Percentiles rank a stretch among this genome's conserved stretches.
phyloP scores from a whole-genome alignment of 345 rosid species.

The Lumnitzera littorea region DNA sequence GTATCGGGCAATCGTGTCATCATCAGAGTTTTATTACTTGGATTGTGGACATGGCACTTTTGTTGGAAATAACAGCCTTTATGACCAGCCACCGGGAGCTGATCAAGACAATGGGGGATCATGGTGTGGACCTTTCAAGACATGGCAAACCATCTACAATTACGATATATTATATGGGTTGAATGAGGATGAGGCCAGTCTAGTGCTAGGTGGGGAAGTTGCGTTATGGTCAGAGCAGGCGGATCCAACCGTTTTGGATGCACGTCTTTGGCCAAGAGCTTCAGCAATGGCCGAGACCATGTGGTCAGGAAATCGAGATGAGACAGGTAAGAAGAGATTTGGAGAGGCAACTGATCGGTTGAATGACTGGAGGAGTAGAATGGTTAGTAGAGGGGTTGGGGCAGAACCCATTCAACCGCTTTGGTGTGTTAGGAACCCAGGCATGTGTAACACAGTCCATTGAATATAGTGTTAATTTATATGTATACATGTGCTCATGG shows the following conservation, averaged over 20 bases:
- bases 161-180: slow-evolving; percentile 68
- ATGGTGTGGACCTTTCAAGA: slow-evolving; percentile 85
- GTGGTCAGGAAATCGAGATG: slow-evolving; percentile 80
- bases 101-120: slow-evolving; percentile 38
- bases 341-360: slow-evolving; percentile 67
- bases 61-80: slow-evolving; percentile 64
- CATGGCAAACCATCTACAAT: slow-evolving; percentile 85
- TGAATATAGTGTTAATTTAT: neutral
- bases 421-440: slow-evolving; percentile 72
- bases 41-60: slow-evolving; percentile 81
- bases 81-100: slow-evolving; percentile 28
- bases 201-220: slow-evolving; percentile 87
- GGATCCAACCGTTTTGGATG: slow-evolving; percentile 55
- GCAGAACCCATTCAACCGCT: slow-evolving; percentile 93
- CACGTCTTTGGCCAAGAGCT: slow-evolving; percentile 73
- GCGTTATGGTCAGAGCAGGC: slow-evolving; percentile 97
- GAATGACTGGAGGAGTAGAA: slow-evolving; percentile 75
- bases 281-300: slow-evolving; percentile 76
- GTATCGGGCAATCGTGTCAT: slow-evolving; percentile 70
- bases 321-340: slow-evolving; percentile 52
- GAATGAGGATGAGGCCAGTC: slow-evolving; percentile 51
- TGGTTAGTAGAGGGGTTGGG: slow-evolving; percentile 67
- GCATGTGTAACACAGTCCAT: slow-evolving; percentile 71
- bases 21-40: slow-evolving; percentile 74
- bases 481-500: no score